Base-by-base conservation (phyloP, 2,329 filamentous ascomycete species). In the Berkeleyomyces rouxiae region DNA sequence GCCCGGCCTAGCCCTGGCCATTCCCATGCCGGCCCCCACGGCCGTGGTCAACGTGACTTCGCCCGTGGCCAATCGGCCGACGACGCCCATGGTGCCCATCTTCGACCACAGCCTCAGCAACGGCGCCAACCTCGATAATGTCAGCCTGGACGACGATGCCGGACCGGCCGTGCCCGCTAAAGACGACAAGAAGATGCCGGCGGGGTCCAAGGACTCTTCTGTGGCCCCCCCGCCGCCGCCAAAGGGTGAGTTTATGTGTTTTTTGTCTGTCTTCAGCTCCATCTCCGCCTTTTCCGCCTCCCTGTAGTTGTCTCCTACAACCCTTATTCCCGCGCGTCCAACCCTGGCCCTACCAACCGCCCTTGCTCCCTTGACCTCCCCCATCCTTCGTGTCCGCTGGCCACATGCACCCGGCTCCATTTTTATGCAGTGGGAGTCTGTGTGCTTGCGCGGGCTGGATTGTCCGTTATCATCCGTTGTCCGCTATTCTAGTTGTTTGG, bases 101-200 rank as follows among this genome's bases (percentile, higher is more conserved):
- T 65, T 65, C 42, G 63, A 65, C 40, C 73, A 75, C 57, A 75
- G 75, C 65, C 70, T 79, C 51, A 80, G 79, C 31, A 73, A 73
- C 67, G 73, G 73, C 10, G 77, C 76, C 10, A 74, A 76, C 62
- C 71, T 82, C 63, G 78, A 83, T 69, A 79, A 85, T 70, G 82
- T 90, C 65, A 86, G 83, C 69, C 77, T 92, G 64, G 81, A 83
- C 71, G 84, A 83, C 70, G 81, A 84, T 43, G 71, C 74, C 64
- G 61, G 57, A 10, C 60, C 63, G 33, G 43, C 58, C 10, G 61
- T 63, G 10, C 63, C 63, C 11, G 46, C 13, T 39, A 64, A 64
- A 33, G 63, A 64, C 10, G 23, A 6, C 4, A 46, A 44, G 33
- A 31, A 43, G 16, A 36, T 39, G 7, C 59, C 51, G 13, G 40